These are phyloP conservation scores for Setaria viridis DNA, from an alignment of 202 grass and related monocot genomes.

Conservation along the genomic window DNA sequence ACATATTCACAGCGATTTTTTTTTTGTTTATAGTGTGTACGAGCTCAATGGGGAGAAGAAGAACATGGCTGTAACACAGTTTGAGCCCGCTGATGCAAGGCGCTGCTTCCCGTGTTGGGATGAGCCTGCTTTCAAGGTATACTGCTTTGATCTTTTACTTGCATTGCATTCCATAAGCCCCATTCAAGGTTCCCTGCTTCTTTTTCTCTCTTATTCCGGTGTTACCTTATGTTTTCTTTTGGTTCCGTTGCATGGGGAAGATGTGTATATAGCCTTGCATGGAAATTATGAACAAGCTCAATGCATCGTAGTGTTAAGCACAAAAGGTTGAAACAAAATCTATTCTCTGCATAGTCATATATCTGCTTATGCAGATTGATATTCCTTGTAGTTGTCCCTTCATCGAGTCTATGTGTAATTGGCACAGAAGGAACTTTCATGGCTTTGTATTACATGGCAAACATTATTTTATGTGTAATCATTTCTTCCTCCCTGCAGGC, in stretches of 20 bases:
- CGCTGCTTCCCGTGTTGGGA: constrained; percentile 97
- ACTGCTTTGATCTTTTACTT: constrained; percentile 14
- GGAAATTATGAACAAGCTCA: background rate
- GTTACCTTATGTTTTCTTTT: constrained; percentile 19
- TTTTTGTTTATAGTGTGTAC: constrained; percentile 59
- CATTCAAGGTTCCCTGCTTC: background rate
- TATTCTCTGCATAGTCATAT: background rate
- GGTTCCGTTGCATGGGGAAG: constrained; percentile 1
- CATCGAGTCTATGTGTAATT: background rate
- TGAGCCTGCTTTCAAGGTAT: constrained; percentile 93
- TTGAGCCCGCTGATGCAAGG: constrained; percentile 88
- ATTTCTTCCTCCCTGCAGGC: constrained; percentile 53
- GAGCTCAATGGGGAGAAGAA: constrained; percentile 87
- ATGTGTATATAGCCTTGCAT: constrained; percentile 15
- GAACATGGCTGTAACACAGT: constrained; percentile 96
- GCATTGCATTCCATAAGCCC: background rate
- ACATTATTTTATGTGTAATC: constrained; percentile 35
- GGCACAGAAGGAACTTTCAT: too few species aligned
- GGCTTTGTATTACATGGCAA: constrained; percentile 31
- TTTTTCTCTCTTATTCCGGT: background rate
- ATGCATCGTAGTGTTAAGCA: background rate
- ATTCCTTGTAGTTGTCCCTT: constrained; percentile 26
- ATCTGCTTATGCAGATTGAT: constrained; percentile 20
- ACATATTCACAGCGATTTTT: constrained; percentile 10
- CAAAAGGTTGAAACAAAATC: background rate